phyloP scores from a whole-genome alignment of 2,329 filamentous ascomycete genomes.

The Dendrostoma leiphaemia region DNA sequence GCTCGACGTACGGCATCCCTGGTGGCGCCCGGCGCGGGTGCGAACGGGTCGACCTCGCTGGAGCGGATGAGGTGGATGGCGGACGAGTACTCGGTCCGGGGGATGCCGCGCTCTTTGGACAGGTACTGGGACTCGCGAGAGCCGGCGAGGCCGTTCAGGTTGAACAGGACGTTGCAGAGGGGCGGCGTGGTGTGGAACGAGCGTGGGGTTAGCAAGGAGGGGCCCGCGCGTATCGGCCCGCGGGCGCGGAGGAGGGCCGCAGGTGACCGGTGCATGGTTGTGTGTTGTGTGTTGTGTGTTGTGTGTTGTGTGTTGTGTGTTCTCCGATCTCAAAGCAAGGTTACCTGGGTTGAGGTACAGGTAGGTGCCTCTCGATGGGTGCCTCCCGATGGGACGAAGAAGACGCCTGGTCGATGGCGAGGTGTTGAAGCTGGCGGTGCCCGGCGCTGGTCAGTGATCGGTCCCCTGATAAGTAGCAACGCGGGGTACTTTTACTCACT shows the following conservation, averaged over 20 bases:
- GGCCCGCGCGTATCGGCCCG: neutral
- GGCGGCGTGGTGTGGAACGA: neutral
- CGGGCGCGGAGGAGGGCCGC: neutral
- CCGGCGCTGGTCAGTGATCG: too few species aligned
- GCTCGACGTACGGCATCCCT: neutral
- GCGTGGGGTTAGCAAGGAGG: neutral
- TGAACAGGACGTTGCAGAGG: conserved; percentile 2
- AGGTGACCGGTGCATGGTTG: neutral
- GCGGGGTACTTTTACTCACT: too few species aligned
- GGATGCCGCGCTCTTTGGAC: conserved; percentile 13
- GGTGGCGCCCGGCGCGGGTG: conserved; percentile 5
- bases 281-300: too few species aligned
- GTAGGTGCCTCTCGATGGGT: too few species aligned
- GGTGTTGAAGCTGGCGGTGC: too few species aligned
- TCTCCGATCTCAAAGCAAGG: too few species aligned
- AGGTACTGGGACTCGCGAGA: conserved; percentile 15
- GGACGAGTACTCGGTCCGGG: conserved; percentile 14
- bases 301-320: too few species aligned
- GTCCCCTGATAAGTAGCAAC: too few species aligned
- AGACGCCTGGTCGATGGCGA: too few species aligned
- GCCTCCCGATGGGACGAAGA: too few species aligned
- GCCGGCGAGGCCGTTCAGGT: conserved; percentile 13
- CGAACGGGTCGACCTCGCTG: conserved; percentile 18
- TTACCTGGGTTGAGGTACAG: too few species aligned
- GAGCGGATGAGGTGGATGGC: conserved; percentile 15